Base-by-base conservation (phyloP, 441 rosid species). In the Bruguiera hainesii region DNA sequence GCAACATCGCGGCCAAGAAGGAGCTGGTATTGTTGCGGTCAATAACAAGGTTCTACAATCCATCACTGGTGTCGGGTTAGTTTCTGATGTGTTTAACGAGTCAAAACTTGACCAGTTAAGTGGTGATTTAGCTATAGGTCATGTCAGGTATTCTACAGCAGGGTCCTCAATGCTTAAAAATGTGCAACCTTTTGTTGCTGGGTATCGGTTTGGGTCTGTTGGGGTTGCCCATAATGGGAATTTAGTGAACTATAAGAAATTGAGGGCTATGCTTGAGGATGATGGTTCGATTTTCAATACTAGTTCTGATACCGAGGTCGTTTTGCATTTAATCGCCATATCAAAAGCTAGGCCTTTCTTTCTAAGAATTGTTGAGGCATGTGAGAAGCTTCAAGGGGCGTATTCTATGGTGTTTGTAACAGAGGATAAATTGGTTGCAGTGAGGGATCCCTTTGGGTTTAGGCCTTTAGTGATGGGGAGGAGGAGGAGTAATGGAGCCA, bases 1-100 rank as follows among this genome's bases (percentile, higher is more conserved):
- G 63, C 98, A 93, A 63, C 98, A 93, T 59, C 84, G 93, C 65
- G 89, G 97, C 18, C 98, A 94, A 70, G 97, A 94, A 81, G 98
- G 98, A 37, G 97, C 98, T 60, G 97, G 98, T 67, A 94, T 94
- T 66, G 98, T 94, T 18, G 76, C 98, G 1, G 96, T 91, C 15
- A 79, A 80, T 28, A 67, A 87, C 5, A 80, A 84, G 13, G 89
- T 89, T 56, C 84, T 91, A 56, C 95, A 94, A 68, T 82, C 97
- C 3, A 72, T 94, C 48, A 94, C 97, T n/a, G 97, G 98, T 28
- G 92, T 94, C 59, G 98, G 97, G 1, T 84, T 94, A 31, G 93
- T 91, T 31, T 86, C 95, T n/a, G 98, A 91, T 4, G 98, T 91
- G 35, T 91, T 91, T 70, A 89, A 69, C 57, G 87, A 87, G 67